Evolutionary conservation across 1,139 yeast species (phyloP), one percentile per base, ranked within the genome.

Genomic region (Yamadazyma trypodendri): DNA sequence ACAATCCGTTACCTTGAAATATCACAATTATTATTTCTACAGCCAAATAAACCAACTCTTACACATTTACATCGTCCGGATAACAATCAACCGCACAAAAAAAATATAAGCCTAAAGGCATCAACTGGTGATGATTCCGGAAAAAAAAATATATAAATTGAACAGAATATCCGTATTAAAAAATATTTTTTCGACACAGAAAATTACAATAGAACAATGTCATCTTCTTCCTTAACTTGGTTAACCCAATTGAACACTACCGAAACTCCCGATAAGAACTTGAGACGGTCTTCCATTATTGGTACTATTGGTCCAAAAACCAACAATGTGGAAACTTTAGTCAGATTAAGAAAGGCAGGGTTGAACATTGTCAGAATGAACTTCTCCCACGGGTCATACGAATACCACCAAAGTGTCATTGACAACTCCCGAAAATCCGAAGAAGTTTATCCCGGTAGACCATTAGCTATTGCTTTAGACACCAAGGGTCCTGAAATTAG

Each of bases 401-500:
- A 87, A 58, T 92, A 92, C 80, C 98, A 92, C 71, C 96, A 90
- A 72, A 74, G 88, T 46, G 98, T 94, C 56, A 74, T 92, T 67
- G 97, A 92, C 77, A 90, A 92, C 63, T 88, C 97, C 54, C 85
- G 95, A 72, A 82, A 87, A 68, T 89, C 97, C 44, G 97, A 87
- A 70, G 82, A 82, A 66, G 66, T 84, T 43, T 89, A 84, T 68
- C 81, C 86, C 50, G 97, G 97, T 56, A 86, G 97, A 75, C 98
- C 97, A 39, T 77, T 92, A 60, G 97, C 96, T 48, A 89, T 92
- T 68, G 99, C 99, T 50, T 81, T 92, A 58, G 99, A 92, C 69
- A 94, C 98, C 65, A 94, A 92, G 79, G 99, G 99, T 54, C 98
- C 99, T 50, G 98, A 94, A 75, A 92, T 92, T 72, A 87, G 98